Base-by-base conservation (phyloP, 163 green algal genomes). In the Chlorella variabilis region DNA sequence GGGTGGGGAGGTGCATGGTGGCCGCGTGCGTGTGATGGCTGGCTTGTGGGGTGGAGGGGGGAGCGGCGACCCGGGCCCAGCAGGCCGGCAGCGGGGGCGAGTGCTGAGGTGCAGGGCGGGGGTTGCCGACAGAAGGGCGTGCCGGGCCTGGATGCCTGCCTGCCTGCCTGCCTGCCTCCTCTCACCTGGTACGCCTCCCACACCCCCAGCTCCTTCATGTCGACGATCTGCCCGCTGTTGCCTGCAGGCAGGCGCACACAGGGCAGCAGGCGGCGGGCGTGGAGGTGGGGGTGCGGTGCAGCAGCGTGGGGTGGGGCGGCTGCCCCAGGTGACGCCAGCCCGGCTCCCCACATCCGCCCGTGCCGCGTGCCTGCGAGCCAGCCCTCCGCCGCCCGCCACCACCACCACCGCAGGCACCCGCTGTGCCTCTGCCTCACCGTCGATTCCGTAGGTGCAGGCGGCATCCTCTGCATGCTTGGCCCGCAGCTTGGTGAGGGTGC, bases 151-250 rank as follows among this genome's bases (percentile, higher is more conserved):
- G n/a, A n/a, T n/a, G n/a, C n/a, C n/a, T n/a, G n/a, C n/a, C n/a
- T n/a, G n/a, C n/a, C n/a, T n/a, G n/a, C n/a, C n/a, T n/a, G n/a
- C n/a, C n/a, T n/a, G n/a, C n/a, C n/a, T n/a, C n/a, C n/a, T n/a
- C 80, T 92, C 65, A 99, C 97, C 49, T 89, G 92, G 82, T 95
- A 95, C 23, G 97, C 94, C 89, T 99, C 97, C 97, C 97, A 99
- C 42, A 99, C 93, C 29, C 97, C 97, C 36, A 98, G 87, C 79
- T 93, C 91, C 78, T 96, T 94, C 96, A 99, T 98, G 92, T 99
- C 95, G 11, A 88, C 90, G 66, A 98, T 94, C 39, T 80, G 59
- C 34, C 90, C 97, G 27, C 89, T 95, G 83, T 96, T 93, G 51
- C 97, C 77, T 83, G 77, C 77, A 34, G 66, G 66, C 38, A 21